Conservation (phyloP, 768 basidiomycete genomes). For the Calocybe gangraenosa region DNA sequence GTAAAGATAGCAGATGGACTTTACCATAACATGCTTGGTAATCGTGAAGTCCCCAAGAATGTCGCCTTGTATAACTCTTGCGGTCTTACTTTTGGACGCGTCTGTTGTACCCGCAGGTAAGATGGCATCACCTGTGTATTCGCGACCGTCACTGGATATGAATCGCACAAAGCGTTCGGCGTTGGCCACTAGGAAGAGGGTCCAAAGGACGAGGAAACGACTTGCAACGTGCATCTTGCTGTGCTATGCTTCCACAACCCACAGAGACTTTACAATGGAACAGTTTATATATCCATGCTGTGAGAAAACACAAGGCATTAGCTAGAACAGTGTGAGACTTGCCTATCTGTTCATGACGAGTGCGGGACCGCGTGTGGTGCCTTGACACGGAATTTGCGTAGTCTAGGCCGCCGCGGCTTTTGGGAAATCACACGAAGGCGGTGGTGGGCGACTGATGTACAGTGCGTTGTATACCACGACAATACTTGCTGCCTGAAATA, state of each 20-base stretch:
- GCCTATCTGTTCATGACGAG: background rate
- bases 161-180: constrained; percentile 25
- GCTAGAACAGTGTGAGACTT: background rate
- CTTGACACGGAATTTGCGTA: background rate
- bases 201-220: constrained; percentile 6
- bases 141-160: constrained; percentile 22
- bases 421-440: background rate
- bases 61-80: constrained; percentile 22
- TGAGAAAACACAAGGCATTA: constrained; percentile 3
- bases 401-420: background rate
- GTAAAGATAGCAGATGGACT: background rate
- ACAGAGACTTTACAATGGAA: background rate
- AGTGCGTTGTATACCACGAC: background rate
- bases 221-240: constrained; percentile 5
- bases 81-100: constrained; percentile 21
- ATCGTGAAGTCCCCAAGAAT: constrained; percentile 23
- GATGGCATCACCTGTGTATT: constrained; percentile 25
- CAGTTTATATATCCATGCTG: constrained; percentile 5
- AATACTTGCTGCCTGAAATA: background rate
- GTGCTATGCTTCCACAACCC: background rate
- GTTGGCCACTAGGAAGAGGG: constrained; percentile 13
- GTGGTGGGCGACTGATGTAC: background rate
- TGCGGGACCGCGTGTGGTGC: background rate
- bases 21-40: constrained; percentile 23
- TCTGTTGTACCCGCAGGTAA: constrained; percentile 17